Conservation (phyloP, 176 grass and related monocot species). For the Oryza meyeriana region DNA sequence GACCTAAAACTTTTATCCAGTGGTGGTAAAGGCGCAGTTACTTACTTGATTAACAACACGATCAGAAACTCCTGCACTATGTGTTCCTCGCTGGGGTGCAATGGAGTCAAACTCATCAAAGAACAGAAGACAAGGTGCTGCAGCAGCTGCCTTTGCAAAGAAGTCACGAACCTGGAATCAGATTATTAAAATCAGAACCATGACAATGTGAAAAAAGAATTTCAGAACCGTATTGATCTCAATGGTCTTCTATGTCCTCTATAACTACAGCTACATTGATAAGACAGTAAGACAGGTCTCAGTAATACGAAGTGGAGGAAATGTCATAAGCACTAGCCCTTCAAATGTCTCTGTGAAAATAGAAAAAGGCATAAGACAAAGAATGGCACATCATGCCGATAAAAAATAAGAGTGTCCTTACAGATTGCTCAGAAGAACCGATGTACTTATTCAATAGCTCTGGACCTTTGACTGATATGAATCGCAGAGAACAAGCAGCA, state of each 20-base stretch:
- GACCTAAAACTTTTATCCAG: slow-evolving; percentile 13
- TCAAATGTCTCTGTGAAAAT: slow-evolving; percentile 23
- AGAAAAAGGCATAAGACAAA: slow-evolving; percentile 13
- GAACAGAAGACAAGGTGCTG: slow-evolving; percentile 88
- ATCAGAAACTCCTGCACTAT: slow-evolving; percentile 90
- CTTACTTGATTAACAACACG: slow-evolving; percentile 98
- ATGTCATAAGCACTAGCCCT: slow-evolving; percentile 20
- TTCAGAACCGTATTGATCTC: slow-evolving; percentile 5
- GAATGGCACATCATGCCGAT: neutral
- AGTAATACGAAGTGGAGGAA: neutral
- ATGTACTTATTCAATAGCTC: slow-evolving; percentile 98
- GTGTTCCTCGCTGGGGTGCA: slow-evolving; percentile 82
- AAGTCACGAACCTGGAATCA: slow-evolving; percentile 78
- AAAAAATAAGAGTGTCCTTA: slow-evolving; percentile 44
- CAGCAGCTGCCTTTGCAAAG: slow-evolving; percentile 84
- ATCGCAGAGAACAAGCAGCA: slow-evolving; percentile 83
- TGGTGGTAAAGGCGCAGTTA: neutral
- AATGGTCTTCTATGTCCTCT: slow-evolving; percentile 17
- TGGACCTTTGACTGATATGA: slow-evolving; percentile 93
- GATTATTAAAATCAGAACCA: slow-evolving; percentile 38
- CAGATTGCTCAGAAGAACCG: slow-evolving; percentile 93
- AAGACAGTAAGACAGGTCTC: slow-evolving; percentile 17
- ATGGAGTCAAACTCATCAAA: slow-evolving; percentile 98
- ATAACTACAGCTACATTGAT: neutral
- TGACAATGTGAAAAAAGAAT: neutral